phyloP scores from a whole-genome alignment of 495 filamentous ascomycete species.

The Halenospora varia region DNA sequence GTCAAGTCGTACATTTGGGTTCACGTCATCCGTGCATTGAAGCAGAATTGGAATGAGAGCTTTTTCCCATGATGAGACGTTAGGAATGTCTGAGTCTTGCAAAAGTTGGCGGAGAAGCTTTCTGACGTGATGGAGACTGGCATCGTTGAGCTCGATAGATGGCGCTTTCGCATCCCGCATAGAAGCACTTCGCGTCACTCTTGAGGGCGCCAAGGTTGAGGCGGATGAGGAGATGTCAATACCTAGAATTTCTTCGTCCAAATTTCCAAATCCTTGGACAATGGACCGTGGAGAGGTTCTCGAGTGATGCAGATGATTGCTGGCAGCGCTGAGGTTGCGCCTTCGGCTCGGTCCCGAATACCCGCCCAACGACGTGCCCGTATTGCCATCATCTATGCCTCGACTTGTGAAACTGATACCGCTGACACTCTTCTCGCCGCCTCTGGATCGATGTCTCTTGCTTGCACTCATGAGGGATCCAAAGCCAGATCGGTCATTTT shows the following conservation, averaged over 20 bases:
- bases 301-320: slow-evolving; percentile 55
- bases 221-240: slow-evolving; percentile 33
- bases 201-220: slow-evolving; percentile 45
- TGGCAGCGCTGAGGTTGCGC: slow-evolving; percentile 75
- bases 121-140: slow-evolving; percentile 83
- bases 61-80: slow-evolving; percentile 77
- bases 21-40: slow-evolving; percentile 89
- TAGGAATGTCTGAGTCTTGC: slow-evolving; percentile 67
- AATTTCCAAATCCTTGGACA: slow-evolving; percentile 27
- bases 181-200: slow-evolving; percentile 76
- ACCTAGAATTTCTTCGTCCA: slow-evolving; percentile 15
- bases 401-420: slow-evolving; percentile 59
- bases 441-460: slow-evolving; percentile 69
- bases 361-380: slow-evolving; percentile 18
- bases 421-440: slow-evolving; percentile 64
- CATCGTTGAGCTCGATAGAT: slow-evolving; percentile 75
- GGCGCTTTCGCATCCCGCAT: slow-evolving; percentile 74
- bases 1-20: slow-evolving; percentile 80
- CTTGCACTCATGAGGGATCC: slow-evolving; percentile 55
- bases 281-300: slow-evolving; percentile 64
- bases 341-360: slow-evolving; percentile 42
- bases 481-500: slow-evolving; percentile 44
- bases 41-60: slow-evolving; percentile 88
- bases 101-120: slow-evolving; percentile 81
- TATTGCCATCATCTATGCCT: slow-evolving; percentile 43